Conservation (phyloP, 2,329 filamentous ascomycete species). For the Cladosporium sp. region DNA sequence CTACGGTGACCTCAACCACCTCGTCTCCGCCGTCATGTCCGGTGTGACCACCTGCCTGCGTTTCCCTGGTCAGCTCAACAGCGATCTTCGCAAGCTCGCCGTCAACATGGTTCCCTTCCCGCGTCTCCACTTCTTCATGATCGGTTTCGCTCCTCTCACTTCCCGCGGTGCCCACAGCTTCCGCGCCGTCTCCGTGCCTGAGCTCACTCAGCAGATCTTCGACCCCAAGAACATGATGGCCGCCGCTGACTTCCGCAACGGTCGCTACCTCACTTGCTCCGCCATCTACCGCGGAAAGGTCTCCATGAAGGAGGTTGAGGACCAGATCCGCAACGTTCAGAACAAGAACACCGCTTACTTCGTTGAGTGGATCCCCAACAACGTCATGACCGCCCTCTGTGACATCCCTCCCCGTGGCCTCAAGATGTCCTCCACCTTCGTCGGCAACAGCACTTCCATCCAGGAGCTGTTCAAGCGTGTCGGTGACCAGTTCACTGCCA, state of each 20-base stretch:
- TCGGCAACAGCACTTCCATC: constrained; percentile 98
- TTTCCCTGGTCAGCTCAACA: constrained; percentile 99
- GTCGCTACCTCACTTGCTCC: constrained; percentile 98
- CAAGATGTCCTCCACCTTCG: constrained; percentile 98
- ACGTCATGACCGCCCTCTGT: constrained; percentile 98
- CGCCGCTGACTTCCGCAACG: constrained; percentile 98
- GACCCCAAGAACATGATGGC: constrained; percentile 99
- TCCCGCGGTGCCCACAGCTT: constrained; percentile 88
- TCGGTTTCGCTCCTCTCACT: constrained; percentile 97
- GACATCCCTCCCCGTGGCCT: constrained; percentile 96
- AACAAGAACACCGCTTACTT: constrained; percentile 99
- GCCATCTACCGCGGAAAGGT: constrained; percentile 99
- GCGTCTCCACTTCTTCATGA: constrained; percentile 99
- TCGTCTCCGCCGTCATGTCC: constrained; percentile 99
- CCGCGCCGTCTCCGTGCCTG: constrained; percentile 94
- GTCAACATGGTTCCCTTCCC: constrained; percentile 99
- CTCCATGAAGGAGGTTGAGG: constrained; percentile 99
- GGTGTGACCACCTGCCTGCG: constrained; percentile 97
- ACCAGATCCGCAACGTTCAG: constrained; percentile 99
- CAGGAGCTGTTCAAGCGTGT: constrained; percentile 99
- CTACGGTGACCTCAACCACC: constrained; percentile 98
- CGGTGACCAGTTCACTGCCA: constrained; percentile 98
- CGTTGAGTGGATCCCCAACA: constrained; percentile 99
- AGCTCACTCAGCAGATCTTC: constrained; percentile 99
- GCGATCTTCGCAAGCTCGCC: constrained; percentile 96